phyloP scores from a whole-genome alignment of 2,329 filamentous ascomycete species.

The Ascochyta koolunga region DNA sequence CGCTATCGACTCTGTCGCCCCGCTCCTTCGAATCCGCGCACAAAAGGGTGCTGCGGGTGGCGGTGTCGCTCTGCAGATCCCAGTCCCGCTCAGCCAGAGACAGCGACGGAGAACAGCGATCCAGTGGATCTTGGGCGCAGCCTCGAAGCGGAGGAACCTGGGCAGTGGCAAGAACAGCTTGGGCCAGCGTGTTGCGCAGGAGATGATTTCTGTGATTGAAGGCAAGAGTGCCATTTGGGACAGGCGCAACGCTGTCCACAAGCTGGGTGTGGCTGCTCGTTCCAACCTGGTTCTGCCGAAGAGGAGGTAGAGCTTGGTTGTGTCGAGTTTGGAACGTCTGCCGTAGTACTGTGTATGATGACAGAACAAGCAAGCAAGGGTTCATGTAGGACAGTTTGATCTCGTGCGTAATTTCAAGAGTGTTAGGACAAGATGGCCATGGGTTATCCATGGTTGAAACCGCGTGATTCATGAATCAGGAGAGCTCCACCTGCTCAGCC shows the following conservation, averaged over 20 bases:
- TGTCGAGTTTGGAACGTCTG: conserved; percentile 13
- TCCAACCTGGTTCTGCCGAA: conserved; percentile 65
- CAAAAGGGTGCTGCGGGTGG: conserved; percentile 83
- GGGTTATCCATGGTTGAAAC: background rate
- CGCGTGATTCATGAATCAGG: conserved; percentile 4
- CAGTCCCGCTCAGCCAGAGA: conserved; percentile 74
- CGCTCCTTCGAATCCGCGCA: conserved; percentile 78
- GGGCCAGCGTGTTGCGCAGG: conserved; percentile 79
- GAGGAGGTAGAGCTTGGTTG: conserved; percentile 32
- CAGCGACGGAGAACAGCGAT: conserved; percentile 81
- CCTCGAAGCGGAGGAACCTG: conserved; percentile 75
- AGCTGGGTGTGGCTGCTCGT: conserved; percentile 76
- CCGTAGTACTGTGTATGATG: conserved; percentile 12
- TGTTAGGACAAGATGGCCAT: background rate
- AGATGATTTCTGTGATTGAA: conserved; percentile 86
- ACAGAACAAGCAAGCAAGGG: conserved; percentile 14
- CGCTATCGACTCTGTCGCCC: conserved; percentile 90
- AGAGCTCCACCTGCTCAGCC: conserved; percentile 29
- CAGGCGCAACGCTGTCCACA: conserved; percentile 76
- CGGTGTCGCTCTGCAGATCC: conserved; percentile 82
- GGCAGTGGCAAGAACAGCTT: conserved; percentile 76
- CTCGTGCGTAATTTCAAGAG: no score
- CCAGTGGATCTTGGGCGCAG: conserved; percentile 86
- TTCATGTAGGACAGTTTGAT: background rate
- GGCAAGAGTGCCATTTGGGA: conserved; percentile 87